Base-by-base conservation (phyloP, 1,284 basidiomycete genomes). In the Ganoderma lingzhi region DNA sequence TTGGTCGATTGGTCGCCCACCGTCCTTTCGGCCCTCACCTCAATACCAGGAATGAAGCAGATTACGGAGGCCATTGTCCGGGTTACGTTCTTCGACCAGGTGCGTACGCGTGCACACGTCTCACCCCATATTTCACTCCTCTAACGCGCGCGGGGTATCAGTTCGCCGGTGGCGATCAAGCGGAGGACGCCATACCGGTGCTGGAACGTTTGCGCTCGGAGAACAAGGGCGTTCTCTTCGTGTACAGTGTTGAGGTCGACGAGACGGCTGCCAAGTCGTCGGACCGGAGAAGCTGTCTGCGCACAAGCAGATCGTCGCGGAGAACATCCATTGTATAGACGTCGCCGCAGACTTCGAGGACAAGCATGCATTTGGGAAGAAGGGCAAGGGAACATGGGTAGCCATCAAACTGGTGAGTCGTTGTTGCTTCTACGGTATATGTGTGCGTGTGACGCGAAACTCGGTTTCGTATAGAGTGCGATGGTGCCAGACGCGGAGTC, bases 151-250 rank as follows among this genome's bases (percentile, higher is more conserved):
- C 85, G 70, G 76, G 15, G 30, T 1, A 32, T 32, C 78, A 95
- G 89, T 98, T 98, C 76, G 95, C 97, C 6, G 95, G 95, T 0
- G 96, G 93, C 8, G 96, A 97, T 71, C 92, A 92, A 0, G 92
- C 92, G 0, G 85, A 88, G 39, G 90, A 87, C 56, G 89, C 90
- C 6, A 74, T 94, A 6, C 89, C 92, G 0, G 78, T 93, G 2
- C 86, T 97, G 51, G 84, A 85, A 45, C 78, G 81, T n/a, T 83
- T 97, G 45, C 87, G 94, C 37, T 78, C 80, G 9, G 86, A 87
- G 72, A 91, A 93, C 75, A 92, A 92, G 72, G 96, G 95, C 8
- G 84, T 87, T 17, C 83, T 97, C n/a, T 88, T 98, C 73, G 91
- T 88, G 42, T 97, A 97, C 81, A 93, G 91, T 60, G 95, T 95